Percentiles rank a stretch among this genome's conserved stretches.
Evolutionary conservation across 2,329 filamentous ascomycete genomes (phyloP).

Genomic region (Diplocarpon mali): DNA sequence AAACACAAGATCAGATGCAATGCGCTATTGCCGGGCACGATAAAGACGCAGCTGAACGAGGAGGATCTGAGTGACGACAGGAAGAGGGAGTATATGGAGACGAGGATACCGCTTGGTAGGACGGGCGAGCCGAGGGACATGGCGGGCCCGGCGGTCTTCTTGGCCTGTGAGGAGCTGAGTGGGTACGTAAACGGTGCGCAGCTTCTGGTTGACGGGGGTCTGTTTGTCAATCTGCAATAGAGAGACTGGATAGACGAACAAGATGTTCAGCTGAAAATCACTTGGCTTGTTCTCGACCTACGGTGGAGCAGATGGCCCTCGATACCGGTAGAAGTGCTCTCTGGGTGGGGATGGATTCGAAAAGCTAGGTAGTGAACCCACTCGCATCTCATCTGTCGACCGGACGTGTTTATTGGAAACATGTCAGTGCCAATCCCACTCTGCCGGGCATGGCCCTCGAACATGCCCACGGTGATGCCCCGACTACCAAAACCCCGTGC

Average conservation of each 20-base stretch:
- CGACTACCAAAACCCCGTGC: neutral
- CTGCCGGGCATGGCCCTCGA: neutral
- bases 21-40: slow-evolving; percentile 71
- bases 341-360: too few relatives aligned
- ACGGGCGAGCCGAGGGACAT: slow-evolving; percentile 64
- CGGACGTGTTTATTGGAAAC: too few relatives aligned
- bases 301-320: too few relatives aligned
- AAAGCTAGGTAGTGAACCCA: too few relatives aligned
- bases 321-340: too few relatives aligned
- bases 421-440: too few relatives aligned
- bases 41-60: slow-evolving; percentile 76
- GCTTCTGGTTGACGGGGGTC: slow-evolving; percentile 74
- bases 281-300: neutral
- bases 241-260: neutral
- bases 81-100: slow-evolving; percentile 72
- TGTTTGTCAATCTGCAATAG: slow-evolving; percentile 81
- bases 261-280: neutral
- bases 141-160: slow-evolving; percentile 74
- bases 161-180: slow-evolving; percentile 69
- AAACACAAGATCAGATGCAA: slow-evolving; percentile 71
- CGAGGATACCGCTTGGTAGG: slow-evolving; percentile 65
- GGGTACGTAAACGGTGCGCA: slow-evolving; percentile 75
- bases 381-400: too few relatives aligned
- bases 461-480: neutral
- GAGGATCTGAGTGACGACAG: slow-evolving; percentile 62